Base-by-base conservation (phyloP, 495 filamentous ascomycete species). In the Penicillium chermesinum region DNA sequence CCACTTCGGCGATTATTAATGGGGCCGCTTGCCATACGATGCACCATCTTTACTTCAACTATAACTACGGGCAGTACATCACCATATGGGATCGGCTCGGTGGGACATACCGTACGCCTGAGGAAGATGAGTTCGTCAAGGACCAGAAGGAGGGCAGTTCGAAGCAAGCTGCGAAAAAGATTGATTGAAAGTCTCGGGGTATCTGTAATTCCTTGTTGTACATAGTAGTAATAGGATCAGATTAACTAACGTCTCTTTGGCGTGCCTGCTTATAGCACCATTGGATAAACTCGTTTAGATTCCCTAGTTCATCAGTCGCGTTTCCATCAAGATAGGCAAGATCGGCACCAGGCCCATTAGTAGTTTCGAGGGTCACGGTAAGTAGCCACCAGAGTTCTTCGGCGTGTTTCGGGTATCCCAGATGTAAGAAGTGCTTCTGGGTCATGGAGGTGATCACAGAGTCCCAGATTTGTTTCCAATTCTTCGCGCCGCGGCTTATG, bases 11-110 rank as follows among this genome's bases (percentile, higher is more conserved):
- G 15, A 65, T 96, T 46, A 82, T 96, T 54, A 97, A 97, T 63
- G 91, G 91, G 21, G 87, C 91, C 10, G 90, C 91, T 21, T 97
- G 91, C 71, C 91, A 97, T 64, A 91, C 88, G 8, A 84, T 89
- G 81, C 90, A 97, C 66, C 91, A 97, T 63, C 71, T 91, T 12
- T 91, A 93, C 68, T 96, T 97, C 79, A 95, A 94, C 72, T 95
- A 89, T 74, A 97, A 96, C 66, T 97, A 95, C 55, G 91, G 91
- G 41, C 91, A 97, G 65, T 97, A 87, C 69, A 88, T 86, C 1
- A 97, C 91, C 0, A 69, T 95, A 34, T 97, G 91, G 91, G 91
- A 97, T 64, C 81, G 91, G 19, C 61, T 97, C 4, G 86, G 85
- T 22, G 86, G 86, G 32, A 91, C 83, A 53, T 97, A 96, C 71